Evolutionary conservation across 164 flowering plant genomes (phyloP).

Genomic region (Euptelea pleiosperma): DNA sequence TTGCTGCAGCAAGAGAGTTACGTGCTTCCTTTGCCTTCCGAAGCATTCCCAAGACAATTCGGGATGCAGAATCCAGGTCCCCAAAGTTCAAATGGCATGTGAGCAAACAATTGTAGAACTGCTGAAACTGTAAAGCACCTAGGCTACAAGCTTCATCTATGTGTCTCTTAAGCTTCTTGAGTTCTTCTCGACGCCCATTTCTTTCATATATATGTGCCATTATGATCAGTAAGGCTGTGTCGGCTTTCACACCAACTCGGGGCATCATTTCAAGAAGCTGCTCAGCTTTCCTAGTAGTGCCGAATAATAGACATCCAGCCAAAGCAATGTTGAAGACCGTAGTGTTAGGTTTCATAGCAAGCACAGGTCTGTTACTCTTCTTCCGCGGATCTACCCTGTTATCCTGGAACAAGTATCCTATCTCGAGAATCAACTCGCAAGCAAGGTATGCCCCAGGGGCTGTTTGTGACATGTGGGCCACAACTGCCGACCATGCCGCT

Average conservation of each 20-base stretch:
- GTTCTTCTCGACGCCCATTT: constrained; percentile 85
- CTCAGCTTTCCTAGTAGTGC: constrained; percentile 83
- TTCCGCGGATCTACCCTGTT: constrained; percentile 84
- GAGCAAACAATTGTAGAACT: constrained; percentile 82
- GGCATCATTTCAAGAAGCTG: constrained; percentile 90
- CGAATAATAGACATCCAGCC: constrained; percentile 70
- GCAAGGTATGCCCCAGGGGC: constrained; percentile 72
- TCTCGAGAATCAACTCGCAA: constrained; percentile 80
- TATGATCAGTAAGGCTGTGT: constrained; percentile 47
- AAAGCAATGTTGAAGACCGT: constrained; percentile 60
- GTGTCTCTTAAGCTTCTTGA: constrained; percentile 76
- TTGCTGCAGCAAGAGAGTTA: constrained; percentile 60
- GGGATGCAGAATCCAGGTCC: constrained; percentile 74
- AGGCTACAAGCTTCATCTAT: constrained; percentile 62
- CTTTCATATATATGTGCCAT: constrained; percentile 90
- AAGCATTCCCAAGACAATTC: constrained; percentile 85
- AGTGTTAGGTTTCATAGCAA: constrained; percentile 85
- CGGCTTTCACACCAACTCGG: constrained; percentile 59
- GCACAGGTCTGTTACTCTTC: constrained; percentile 68
- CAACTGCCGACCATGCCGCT: constrained; percentile 70
- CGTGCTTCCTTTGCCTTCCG: constrained; percentile 66
- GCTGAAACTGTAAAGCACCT: constrained; percentile 59
- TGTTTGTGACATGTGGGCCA: constrained; percentile 71
- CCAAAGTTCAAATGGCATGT: constrained; percentile 88
- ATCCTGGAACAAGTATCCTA: constrained; percentile 77